Conservation (phyloP, 208 protist species). For the Tritrichomonas musculus region DNA sequence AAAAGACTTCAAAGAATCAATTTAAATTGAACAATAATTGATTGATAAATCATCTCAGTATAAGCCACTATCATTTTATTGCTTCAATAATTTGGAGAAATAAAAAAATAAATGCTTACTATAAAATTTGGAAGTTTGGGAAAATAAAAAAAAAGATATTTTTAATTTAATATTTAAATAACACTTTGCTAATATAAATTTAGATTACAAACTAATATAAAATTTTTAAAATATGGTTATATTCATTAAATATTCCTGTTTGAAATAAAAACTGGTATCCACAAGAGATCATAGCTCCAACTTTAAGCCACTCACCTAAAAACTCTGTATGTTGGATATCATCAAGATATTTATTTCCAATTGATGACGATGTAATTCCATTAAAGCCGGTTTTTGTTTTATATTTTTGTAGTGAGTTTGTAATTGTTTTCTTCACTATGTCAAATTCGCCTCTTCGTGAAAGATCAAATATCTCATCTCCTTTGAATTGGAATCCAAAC, state of each 20-base stretch:
- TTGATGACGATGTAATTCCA: not conserved
- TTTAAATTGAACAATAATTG: too few species aligned
- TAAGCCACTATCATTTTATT: too few species aligned
- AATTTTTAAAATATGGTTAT: not conserved
- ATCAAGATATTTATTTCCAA: not conserved
- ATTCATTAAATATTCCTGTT: not conserved
- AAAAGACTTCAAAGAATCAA: too few species aligned
- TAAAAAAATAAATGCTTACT: too few species aligned
- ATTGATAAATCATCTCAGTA: too few species aligned
- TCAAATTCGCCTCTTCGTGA: not conserved
- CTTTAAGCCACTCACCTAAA: not conserved
- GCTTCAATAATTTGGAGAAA: too few species aligned
- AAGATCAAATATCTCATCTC: not conserved
- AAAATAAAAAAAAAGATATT: too few species aligned
- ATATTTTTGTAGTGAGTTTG: not conserved
- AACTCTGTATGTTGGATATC: not conserved
- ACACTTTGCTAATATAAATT: too few species aligned
- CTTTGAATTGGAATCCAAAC: not conserved
- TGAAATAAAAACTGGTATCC: not conserved
- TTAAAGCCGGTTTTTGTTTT: not conserved
- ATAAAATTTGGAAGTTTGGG: too few species aligned
- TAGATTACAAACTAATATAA: not conserved
- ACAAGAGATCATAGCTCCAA: not conserved
- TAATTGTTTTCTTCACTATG: not conserved
- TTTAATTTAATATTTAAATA: too few species aligned